Base-by-base conservation (phyloP, 1,139 yeast species). In the Candida smagusa region DNA sequence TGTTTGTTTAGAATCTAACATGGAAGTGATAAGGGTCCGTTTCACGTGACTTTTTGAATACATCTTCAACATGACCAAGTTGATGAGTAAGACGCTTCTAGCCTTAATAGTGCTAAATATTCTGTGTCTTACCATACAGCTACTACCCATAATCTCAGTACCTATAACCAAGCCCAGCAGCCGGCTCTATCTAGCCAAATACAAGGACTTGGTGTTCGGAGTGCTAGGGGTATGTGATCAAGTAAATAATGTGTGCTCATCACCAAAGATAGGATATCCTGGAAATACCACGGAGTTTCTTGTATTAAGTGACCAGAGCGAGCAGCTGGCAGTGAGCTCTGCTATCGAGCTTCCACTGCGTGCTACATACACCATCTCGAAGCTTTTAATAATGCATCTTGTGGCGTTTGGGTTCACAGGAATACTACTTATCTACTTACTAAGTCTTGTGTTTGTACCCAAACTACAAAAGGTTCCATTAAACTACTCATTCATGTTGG, bases 161-260 rank as follows among this genome's bases (percentile, higher is more conserved):
- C 77, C 77, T 3, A 44, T 71, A n/a, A 67, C 75, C 2, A 23
- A 25, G 26, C 48, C 49, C 30, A 48, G 34, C 38, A 46, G 51
- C 23, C 46, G 50, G 25, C 44, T 68, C 21, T 60, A 57, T 40
- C 53, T 68, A 19, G 65, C 71, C 12, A 46, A 48, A 16, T 65
- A 54, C 44, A 54, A 56, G 28, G 58, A 61, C 45, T 50, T 56
- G 38, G 57, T 63, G n/a, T 71, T 63, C 52, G 77, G 77, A 2
- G 74, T 71, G 11, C 66, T 70, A 51, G 77, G 77, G 2, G 47
- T 70, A 25, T 71, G 77, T 48, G 63, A 68, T 41, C 43, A 52
- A 28, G 41, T 41, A 12, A 43, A 49, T 7, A 42, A 50, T 9
- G 37, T 43, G 3, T 71, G 77, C 42, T 59, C 74, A 2, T 27